Base-by-base conservation (phyloP, 2,329 filamentous ascomycete genomes). In the Penicillium corylophilum region DNA sequence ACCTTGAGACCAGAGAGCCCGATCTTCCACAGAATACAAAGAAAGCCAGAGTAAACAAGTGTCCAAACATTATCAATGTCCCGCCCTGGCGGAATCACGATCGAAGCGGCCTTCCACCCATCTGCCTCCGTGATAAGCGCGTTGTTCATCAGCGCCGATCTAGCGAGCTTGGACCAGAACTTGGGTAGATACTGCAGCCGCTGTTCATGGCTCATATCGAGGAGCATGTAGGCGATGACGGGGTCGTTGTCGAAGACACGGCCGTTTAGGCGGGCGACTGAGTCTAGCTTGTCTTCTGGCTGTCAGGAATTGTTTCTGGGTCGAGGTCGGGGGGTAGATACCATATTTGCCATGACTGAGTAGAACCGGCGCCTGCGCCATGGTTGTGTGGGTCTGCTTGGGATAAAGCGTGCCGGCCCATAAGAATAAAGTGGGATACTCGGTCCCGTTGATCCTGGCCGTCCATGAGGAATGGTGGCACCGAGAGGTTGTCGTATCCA, bases 111-210 rank as follows among this genome's bases (percentile, higher is more conserved):
- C 29, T 63, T 60, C 52, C 59, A 64, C 3, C 43, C 57, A 28
- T 64, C 55, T 6, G 56, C 59, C 33, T 64, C 57, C 31, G 61
- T 64, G 36, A 63, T 63, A 13, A 59, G 3, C 16, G 57, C 59
- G 16, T 55, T 40, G 18, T 64, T 64, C 23, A 63, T 50, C 15
- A 63, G 26, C 9, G 60, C 61, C 13, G 61, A 61, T 26, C 52
- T 57, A 38, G 59, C 48, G 2, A 62, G 49, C 3, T 48, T 54
- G 15, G 36, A 41, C 59, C 60, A 64, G 36, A 62, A 64, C 4
- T 46, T 58, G 16, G 57, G 60, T 16, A 64, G 35, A 42, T 60
- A 63, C 2, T 52, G 52, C 18, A 57, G 46, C 15, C 60, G 46
- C 33, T 64, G 48, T 43, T 62, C 41, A 9, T 7, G 38, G 16